Percentiles rank a stretch among this genome's conserved stretches.
phyloP scores from a whole-genome alignment of 352 stramenopile genomes.

The Phytophthora hybrid region DNA sequence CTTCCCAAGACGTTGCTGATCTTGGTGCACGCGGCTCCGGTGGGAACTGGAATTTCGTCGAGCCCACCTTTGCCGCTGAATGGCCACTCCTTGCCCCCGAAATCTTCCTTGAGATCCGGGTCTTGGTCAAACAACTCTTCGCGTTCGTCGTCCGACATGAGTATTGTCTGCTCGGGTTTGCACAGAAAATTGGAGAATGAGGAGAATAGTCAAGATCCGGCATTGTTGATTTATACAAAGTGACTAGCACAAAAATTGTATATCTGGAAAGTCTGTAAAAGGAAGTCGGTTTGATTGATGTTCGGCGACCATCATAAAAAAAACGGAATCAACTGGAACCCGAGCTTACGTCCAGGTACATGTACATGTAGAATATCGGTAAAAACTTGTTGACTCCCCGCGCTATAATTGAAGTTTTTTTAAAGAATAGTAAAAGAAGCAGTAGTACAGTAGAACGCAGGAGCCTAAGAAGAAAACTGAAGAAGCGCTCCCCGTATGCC shows the following conservation, averaged over 20 bases:
- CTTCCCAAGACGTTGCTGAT: conserved; percentile 6
- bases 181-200: background rate
- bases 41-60: conserved; percentile 1
- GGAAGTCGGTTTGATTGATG: no score
- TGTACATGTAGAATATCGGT: no score
- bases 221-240: background rate
- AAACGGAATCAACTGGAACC: no score
- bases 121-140: conserved; percentile 28
- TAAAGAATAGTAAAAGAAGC: no score
- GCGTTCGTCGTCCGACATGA: background rate
- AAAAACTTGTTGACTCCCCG: no score
- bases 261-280: no score
- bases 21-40: background rate
- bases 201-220: background rate
- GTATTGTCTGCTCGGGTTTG: background rate
- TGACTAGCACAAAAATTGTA: background rate
- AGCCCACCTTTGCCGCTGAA: conserved; percentile 10
- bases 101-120: conserved; percentile 11
- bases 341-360: no score
- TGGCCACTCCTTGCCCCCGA: conserved; percentile 11
- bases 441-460: no score
- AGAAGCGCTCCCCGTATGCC: no score
- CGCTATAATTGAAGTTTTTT: no score
- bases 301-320: no score
- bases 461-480: no score